Evolutionary conservation across 805 yeast species (phyloP), one percentile per base, ranked within the genome.

Genomic region (Clavispora fructus): DNA sequence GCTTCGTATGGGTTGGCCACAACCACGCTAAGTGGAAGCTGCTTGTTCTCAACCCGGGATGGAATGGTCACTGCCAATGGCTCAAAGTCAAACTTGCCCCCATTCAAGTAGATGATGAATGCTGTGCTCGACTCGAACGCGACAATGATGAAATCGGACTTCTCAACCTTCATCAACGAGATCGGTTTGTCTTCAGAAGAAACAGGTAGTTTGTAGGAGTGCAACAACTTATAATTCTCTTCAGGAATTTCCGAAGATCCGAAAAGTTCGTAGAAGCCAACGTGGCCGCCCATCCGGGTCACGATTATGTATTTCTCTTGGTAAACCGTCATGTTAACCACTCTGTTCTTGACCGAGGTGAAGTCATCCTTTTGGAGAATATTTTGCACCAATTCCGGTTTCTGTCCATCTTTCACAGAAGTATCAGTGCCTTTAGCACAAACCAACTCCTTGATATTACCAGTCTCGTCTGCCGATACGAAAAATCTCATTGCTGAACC

Each of bases 391-490:
- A 78, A 65, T 42, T 70, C 73, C 0, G 95, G 95, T 58, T 83
- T 87, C 11, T 69, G 64, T 0, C 85, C 84, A 30, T 77, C 77
- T 57, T 83, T 81, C 37, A 73, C 70, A 6, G 96, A 85, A 3
- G 96, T 89, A 57, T 91, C 95, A 0, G 92, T 83, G 0, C 91
- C 92, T 43, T 74, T 68, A 16, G 68, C 61, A 55, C 89, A 88
- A 6, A 73, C 58, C 8, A 87, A 68, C 58, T 83, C 89, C 53
- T 84, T 85, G 44, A 83, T 53, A 6, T 78, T 71, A 0, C 91
- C 90, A 1, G 79, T 75, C 55, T 85, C 91, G 50, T 79, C 85
- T 14, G 87, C 77, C 37, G 88, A 71, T 3, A 74, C 82, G 39
- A 85, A 55, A 12, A 85, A 60, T 62, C 77, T 83, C 92, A 85